Conservation (phyloP, 495 filamentous ascomycete species). For the Aspergillus olivimuriae region DNA sequence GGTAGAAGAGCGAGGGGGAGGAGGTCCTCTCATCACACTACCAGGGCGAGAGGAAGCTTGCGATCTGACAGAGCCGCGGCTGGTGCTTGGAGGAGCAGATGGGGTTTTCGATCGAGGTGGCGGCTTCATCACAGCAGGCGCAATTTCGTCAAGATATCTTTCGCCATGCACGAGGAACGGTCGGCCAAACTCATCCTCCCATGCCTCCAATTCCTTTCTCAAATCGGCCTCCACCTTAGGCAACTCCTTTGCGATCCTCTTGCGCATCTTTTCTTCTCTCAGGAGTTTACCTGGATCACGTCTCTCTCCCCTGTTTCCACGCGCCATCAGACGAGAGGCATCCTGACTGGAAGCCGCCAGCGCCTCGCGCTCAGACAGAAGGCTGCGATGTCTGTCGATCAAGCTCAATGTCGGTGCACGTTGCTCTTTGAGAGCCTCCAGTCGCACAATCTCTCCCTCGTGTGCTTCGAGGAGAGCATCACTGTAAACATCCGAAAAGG, state of each 20-base stretch:
- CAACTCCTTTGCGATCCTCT: constrained; percentile 89
- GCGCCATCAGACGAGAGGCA: constrained; percentile 83
- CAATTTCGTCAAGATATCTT: constrained; percentile 75
- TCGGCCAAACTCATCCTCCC: constrained; percentile 90
- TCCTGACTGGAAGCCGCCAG: constrained; percentile 85
- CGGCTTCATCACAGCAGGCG: constrained; percentile 54
- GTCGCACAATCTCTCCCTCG: constrained; percentile 76
- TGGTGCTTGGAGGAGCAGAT: constrained; percentile 45
- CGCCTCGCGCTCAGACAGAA: constrained; percentile 83
- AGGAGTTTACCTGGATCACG: constrained; percentile 93
- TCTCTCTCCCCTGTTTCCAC: constrained; percentile 81
- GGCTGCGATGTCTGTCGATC: constrained; percentile 74
- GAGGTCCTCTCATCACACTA: constrained; percentile 26
- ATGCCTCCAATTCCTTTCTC: constrained; percentile 71
- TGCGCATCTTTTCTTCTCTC: constrained; percentile 96
- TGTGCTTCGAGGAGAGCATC: constrained; percentile 87
- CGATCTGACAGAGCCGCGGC: constrained; percentile 15
- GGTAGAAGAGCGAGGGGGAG: constrained; percentile 50
- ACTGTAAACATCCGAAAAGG: constrained; percentile 74
- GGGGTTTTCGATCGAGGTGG: constrained; percentile 75
- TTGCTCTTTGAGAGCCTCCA: constrained; percentile 81
- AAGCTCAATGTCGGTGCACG: constrained; percentile 75
- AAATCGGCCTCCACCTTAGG: constrained; percentile 85
- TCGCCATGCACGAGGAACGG: constrained; percentile 91
- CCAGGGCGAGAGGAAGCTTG: constrained; percentile 34